Percentiles rank a stretch among this genome's conserved stretches.
Conservation (phyloP, 768 basidiomycete genomes). For the Podaxis sp. region DNA sequence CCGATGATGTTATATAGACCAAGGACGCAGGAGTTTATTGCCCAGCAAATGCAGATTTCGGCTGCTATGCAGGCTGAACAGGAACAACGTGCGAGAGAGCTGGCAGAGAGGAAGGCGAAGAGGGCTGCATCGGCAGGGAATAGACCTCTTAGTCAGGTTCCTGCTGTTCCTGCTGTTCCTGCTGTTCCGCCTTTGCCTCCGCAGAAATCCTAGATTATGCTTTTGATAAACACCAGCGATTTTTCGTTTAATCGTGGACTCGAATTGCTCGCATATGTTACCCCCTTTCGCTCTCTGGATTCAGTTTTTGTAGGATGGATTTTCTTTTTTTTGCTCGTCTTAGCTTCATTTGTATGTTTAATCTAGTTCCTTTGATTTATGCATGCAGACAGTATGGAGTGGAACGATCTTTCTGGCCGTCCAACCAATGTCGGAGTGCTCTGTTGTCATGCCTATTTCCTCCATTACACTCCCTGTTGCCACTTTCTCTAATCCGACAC, state of each 20-base stretch:
- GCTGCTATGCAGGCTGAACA: slow-evolving; percentile 81
- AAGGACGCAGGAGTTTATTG: slow-evolving; percentile 81
- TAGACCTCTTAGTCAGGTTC: slow-evolving; percentile 24
- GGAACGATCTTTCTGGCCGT: too few species aligned
- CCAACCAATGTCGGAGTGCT: too few species aligned
- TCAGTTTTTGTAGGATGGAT: not conserved
- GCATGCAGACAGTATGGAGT: not conserved
- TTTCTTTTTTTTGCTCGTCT: not conserved
- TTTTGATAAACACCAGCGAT: not conserved
- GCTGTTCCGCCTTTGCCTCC: slow-evolving; percentile 38
- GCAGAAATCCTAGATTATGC: slow-evolving; percentile 6
- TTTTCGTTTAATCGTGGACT: not conserved
- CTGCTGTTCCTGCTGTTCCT: slow-evolving; percentile 31
- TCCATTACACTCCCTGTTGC: too few species aligned
- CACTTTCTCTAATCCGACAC: too few species aligned
- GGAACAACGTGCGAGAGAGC: slow-evolving; percentile 63
- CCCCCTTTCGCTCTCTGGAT: not conserved
- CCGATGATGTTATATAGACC: slow-evolving; percentile 42
- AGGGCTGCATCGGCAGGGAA: slow-evolving; percentile 38
- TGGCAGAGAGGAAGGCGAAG: slow-evolving; percentile 56
- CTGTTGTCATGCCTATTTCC: too few species aligned
- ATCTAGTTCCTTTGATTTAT: too few species aligned
- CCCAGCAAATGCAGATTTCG: slow-evolving; percentile 83
- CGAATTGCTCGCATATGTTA: not conserved
- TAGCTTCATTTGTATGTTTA: not conserved